Evolutionary conservation across 805 yeast genomes (phyloP).

Genomic region (Hanseniaspora hatyaiensis): DNA sequence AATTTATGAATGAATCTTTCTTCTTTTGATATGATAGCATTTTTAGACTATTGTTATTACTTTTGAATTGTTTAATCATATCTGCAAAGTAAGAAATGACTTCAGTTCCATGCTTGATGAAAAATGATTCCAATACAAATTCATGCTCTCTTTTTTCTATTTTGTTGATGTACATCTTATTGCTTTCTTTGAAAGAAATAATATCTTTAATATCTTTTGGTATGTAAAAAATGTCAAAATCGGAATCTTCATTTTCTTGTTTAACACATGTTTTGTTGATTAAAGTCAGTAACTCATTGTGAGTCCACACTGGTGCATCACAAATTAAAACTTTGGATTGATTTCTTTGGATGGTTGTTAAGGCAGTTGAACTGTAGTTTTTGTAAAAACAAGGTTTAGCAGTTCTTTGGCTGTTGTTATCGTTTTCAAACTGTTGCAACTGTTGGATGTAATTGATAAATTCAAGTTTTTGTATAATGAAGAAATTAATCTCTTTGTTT

Average conservation of each 20-base stretch:
- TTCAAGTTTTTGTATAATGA: conserved; percentile 39
- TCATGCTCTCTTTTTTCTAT: conserved; percentile 35
- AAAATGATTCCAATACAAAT: conserved; percentile 25
- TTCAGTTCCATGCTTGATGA: not conserved
- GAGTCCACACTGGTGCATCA: conserved; percentile 17
- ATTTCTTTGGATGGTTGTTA: not conserved
- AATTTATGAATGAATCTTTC: not conserved
- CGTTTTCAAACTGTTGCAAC: too few relatives aligned
- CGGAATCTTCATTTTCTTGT: conserved; percentile 35
- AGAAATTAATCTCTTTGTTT: conserved; percentile 44
- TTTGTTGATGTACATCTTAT: conserved; percentile 22
- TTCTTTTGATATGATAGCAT: not conserved
- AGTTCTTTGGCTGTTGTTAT: too few relatives aligned
- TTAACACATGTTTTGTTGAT: conserved; percentile 22
- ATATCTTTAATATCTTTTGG: conserved; percentile 34
- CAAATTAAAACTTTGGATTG: conserved; percentile 6
- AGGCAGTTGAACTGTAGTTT: too few relatives aligned
- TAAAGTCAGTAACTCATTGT: conserved; percentile 23
- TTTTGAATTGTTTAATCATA: not conserved
- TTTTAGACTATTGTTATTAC: not conserved
- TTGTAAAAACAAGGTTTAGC: too few relatives aligned
- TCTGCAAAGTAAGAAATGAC: not conserved
- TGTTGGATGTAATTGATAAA: conserved; percentile 28
- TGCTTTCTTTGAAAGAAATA: conserved; percentile 27
- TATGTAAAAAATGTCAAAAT: conserved; percentile 50